Evolutionary conservation across 495 filamentous ascomycete species (phyloP), one percentile per base, ranked within the genome.

Genomic region (Aspergillus heteromorphus): DNA sequence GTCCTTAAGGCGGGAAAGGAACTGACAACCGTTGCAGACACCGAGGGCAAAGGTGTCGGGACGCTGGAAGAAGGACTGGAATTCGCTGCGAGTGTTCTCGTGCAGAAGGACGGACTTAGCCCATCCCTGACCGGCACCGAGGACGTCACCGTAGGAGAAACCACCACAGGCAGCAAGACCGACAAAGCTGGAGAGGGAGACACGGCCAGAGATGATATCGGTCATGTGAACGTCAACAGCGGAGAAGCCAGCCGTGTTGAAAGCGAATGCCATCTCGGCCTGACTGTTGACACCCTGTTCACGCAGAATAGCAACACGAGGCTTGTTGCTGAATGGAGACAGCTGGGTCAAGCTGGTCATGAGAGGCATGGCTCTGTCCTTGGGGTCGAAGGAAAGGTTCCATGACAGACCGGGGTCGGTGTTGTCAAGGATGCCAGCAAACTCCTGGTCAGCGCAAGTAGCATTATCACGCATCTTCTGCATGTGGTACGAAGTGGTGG

Each of bases 1-100:
- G 21, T 85, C 83, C 65, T 87, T 88, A 14, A 98, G 78, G 16
- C 87, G 83, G 11, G 85, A 87, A 18, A 97, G 78, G 83, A 98
- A 96, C 70, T 98, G 93, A 60, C 93, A 97, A 43, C 93, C 93
- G 67, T 98, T 98, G 80, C 93, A 97, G 20, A 97, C 92, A 48
- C 95, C 93, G 1, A 98, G 79, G 7, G 88, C 82, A 71, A 98
- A 98, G 8, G 93, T 97, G 58, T 96, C 88, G 30, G 83, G 81
- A 31, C 95, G 82, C 64, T 86, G 80, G 71, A 98, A 97, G 83
- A 98, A 98, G 7, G 66, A 65, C 58, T 87, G 71, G 73, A 97
- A 95, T 59, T 92, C 85, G 43, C 72, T 73, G 27, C 91, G 83
- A 3, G 87, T 85, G 53, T 84, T 83, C 18, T 86, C 79, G 71